Evolutionary conservation across 108 stramenopile genomes (phyloP).

Genomic region (Nitzschia inconspicua): DNA sequence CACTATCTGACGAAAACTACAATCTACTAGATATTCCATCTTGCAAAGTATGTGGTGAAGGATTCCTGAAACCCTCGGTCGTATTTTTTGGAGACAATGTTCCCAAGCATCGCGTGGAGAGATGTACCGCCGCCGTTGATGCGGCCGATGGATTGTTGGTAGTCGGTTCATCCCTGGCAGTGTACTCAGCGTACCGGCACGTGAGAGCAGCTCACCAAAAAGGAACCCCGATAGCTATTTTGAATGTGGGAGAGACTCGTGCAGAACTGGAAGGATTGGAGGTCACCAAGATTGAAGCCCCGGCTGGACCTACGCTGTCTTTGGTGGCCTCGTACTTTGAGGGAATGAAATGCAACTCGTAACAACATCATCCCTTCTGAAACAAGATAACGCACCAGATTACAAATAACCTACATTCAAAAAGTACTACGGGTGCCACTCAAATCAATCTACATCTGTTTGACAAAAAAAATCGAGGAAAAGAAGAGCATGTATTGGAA

Average conservation of each 20-base stretch:
- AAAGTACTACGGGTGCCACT: no score
- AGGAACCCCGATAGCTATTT: conserved; percentile 70
- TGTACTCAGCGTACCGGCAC: conserved; percentile 86
- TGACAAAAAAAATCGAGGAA: no score
- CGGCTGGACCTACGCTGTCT: conserved; percentile 50
- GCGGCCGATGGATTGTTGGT: conserved; percentile 79
- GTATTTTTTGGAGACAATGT: conserved; percentile 93
- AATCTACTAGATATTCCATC: conserved; percentile 65
- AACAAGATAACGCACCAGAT: no score
- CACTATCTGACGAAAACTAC: conserved; percentile 52
- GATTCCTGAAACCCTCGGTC: conserved; percentile 95
- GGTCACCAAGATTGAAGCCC: conserved; percentile 48
- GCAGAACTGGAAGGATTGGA: conserved; percentile 66
- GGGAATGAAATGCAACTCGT: no score
- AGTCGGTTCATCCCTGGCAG: conserved; percentile 84
- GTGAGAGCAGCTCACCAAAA: conserved; percentile 51
- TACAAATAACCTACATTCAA: no score
- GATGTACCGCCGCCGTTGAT: conserved; percentile 63
- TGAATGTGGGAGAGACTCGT: conserved; percentile 91
- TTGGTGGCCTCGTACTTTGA: no score
- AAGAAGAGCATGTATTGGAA: no score
- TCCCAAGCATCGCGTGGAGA: conserved; percentile 47
- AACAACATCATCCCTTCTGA: no score
- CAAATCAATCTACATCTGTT: no score
- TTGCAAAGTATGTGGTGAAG: conserved; percentile 67